phyloP scores from a whole-genome alignment of 495 filamentous ascomycete genomes.

The Neurospora sp. region DNA sequence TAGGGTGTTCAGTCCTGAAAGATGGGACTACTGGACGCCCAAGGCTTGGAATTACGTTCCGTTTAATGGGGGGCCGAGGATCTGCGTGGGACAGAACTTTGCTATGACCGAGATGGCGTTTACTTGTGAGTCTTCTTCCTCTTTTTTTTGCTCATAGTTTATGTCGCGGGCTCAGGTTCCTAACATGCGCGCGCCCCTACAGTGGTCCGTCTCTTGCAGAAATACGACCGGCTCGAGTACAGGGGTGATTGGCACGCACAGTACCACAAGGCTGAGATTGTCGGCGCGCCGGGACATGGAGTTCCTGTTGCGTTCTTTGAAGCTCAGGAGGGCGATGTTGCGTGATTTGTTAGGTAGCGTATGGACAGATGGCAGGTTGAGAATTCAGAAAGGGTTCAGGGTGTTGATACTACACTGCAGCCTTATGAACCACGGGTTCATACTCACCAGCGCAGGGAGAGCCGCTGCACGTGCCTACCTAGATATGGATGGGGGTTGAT shows the following conservation, averaged over 20 bases:
- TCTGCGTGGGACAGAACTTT: conserved; percentile 43
- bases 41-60: conserved; percentile 52
- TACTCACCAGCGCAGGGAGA: no score
- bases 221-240: conserved; percentile 44
- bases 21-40: conserved; percentile 46
- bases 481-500: no score
- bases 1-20: conserved; percentile 40
- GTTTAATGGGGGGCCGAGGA: conserved; percentile 50
- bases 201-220: conserved; percentile 51
- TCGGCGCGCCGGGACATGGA: conserved; percentile 28
- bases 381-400: neutral
- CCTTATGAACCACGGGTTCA: neutral
- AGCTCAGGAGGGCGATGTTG: conserved; percentile 14
- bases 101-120: conserved; percentile 47
- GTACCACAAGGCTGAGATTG: conserved; percentile 28
- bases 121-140: conserved; percentile 20
- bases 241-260: conserved; percentile 33
- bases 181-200: neutral
- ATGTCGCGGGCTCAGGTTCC: neutral
- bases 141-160: neutral
- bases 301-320: conserved; percentile 28
- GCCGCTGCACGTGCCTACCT: no score
- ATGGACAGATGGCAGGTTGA: neutral
- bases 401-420: neutral
- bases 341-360: neutral